These are phyloP conservation scores for Aureobasidium musti DNA, from an alignment of 2,329 filamentous ascomycete genomes.

Conservation along the genomic window DNA sequence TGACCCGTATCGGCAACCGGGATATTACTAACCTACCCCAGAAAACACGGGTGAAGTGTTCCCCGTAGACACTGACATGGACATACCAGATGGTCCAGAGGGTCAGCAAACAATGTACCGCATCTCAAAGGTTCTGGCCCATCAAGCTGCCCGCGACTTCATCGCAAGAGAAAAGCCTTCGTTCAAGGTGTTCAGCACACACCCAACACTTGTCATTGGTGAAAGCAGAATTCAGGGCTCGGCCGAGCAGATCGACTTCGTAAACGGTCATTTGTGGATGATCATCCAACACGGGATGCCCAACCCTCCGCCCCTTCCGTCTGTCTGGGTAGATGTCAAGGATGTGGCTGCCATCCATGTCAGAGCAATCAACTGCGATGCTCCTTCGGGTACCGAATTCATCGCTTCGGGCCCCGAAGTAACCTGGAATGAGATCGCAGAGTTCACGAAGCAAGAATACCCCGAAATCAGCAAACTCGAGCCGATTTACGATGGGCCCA, in stretches of 20 bases:
- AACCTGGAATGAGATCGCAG: slow-evolving; percentile 33
- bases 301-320: slow-evolving; percentile 31
- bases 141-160: slow-evolving; percentile 37
- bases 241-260: slow-evolving; percentile 32
- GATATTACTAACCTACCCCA: neutral
- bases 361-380: slow-evolving; percentile 31
- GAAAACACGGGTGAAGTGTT: slow-evolving; percentile 29
- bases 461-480: slow-evolving; percentile 31
- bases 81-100: slow-evolving; percentile 28
- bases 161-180: slow-evolving; percentile 32
- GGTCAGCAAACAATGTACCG: slow-evolving; percentile 34
- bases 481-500: neutral
- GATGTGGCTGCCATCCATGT: slow-evolving; percentile 39
- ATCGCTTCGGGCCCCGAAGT: slow-evolving; percentile 23
- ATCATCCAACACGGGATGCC: slow-evolving; percentile 5
- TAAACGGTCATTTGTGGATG: slow-evolving; percentile 34
- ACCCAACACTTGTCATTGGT: slow-evolving; percentile 38
- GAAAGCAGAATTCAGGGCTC: slow-evolving; percentile 34
- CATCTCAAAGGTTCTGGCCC: slow-evolving; percentile 37
- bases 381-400: slow-evolving; percentile 32
- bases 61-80: slow-evolving; percentile 29
- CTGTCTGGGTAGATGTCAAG: slow-evolving; percentile 35
- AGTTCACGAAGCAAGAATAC: slow-evolving; percentile 33
- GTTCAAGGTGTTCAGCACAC: slow-evolving; percentile 36
- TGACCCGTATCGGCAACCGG: neutral